Base-by-base conservation (phyloP, 2,329 filamentous ascomycete genomes). In the Exophiala phaeomuriformis region DNA sequence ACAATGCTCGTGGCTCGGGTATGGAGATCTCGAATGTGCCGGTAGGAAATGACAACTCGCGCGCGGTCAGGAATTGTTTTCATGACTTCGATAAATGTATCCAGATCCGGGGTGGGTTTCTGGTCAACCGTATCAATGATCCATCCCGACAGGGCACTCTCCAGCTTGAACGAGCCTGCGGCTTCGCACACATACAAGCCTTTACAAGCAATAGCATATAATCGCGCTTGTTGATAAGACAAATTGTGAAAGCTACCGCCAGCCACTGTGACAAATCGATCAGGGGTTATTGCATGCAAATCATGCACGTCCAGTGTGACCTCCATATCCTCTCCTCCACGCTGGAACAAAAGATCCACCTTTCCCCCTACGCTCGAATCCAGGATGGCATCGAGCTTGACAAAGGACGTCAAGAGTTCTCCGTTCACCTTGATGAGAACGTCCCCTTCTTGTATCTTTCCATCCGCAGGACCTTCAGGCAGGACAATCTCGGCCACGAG, bases 141-240 rank as follows among this genome's bases (percentile, higher is more conserved):
- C 90, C 91, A 97, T 7, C 93, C 93, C 57, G 86, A 90, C 55
- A 95, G 85, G 8, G 86, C 86, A 63, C 84, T 90, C 60, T 97
- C 93, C 60, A 98, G 88, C 47, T 90, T 85, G 77, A 97, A 98
- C 0, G 93, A 95, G 2, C 93, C 93, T 1, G 88, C 86, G 3
- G 91, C 88, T 71, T 98, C 93, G 66, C 90, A 97, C 55, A 97
- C 86, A 67, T 88, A 98, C 12, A 98, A 90, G 33, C 93, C 93
- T 68, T 90, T 85, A 64, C 90, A 86, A 6, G 90, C 84, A 53
- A 98, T 90, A 33, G 90, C 91, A 68, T 96, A 97, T 3, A 96
- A 79, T 6, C 93, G 84, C n/a, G 93, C 90, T 71, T 97, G 90
- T 67, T 98, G 93, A 69, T 98, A 98, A 0, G 94, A 98, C 12